A percentile compares a stretch with the other conserved stretches of the same genome.
Conservation (phyloP, 2,329 filamentous ascomycete genomes). For the Colletotrichum agaves region DNA sequence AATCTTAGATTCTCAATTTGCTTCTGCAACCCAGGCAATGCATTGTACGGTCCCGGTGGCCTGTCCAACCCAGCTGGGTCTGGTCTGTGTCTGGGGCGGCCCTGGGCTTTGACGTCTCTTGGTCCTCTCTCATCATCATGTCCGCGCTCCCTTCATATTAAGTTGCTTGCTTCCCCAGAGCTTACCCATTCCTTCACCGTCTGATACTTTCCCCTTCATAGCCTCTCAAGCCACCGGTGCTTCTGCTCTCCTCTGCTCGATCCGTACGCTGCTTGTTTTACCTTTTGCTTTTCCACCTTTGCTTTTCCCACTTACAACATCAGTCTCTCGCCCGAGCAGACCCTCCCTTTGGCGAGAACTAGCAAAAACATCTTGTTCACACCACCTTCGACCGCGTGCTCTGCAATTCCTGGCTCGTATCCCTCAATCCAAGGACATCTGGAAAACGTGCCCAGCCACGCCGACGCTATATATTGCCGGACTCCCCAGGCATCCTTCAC, state of each 20-base stretch:
- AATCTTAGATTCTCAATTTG: slow-evolving; percentile 39
- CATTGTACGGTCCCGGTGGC: slow-evolving; percentile 37
- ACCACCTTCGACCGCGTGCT: slow-evolving; percentile 25
- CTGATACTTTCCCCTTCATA: slow-evolving; percentile 37
- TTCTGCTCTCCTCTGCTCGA: slow-evolving; percentile 22
- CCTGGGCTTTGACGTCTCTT: slow-evolving; percentile 39
- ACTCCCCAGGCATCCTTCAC: slow-evolving; percentile 2
- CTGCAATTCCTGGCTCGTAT: slow-evolving; percentile 11
- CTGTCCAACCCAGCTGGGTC: slow-evolving; percentile 39
- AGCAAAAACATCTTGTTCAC: slow-evolving; percentile 29
- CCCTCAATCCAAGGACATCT: slow-evolving; percentile 22
- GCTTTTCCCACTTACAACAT: slow-evolving; percentile 36
- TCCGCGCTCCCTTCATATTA: slow-evolving; percentile 38
- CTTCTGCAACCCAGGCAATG: slow-evolving; percentile 35
- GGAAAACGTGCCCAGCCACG: background rate
- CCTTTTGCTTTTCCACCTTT: slow-evolving; percentile 36
- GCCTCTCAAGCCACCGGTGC: slow-evolving; percentile 29
- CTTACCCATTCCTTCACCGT: slow-evolving; percentile 24
- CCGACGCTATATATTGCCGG: slow-evolving; percentile 25
- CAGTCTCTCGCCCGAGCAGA: slow-evolving; percentile 13
- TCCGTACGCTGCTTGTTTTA: slow-evolving; percentile 29
- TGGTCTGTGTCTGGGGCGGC: slow-evolving; percentile 37
- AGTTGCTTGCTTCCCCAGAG: slow-evolving; percentile 37
- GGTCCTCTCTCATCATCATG: slow-evolving; percentile 38
- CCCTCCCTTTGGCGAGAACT: slow-evolving; percentile 34